Evolutionary conservation across 371 early-diverging fungal genomes (phyloP), one percentile per base, ranked within the genome.

Genomic region (Coemansia sp.): DNA sequence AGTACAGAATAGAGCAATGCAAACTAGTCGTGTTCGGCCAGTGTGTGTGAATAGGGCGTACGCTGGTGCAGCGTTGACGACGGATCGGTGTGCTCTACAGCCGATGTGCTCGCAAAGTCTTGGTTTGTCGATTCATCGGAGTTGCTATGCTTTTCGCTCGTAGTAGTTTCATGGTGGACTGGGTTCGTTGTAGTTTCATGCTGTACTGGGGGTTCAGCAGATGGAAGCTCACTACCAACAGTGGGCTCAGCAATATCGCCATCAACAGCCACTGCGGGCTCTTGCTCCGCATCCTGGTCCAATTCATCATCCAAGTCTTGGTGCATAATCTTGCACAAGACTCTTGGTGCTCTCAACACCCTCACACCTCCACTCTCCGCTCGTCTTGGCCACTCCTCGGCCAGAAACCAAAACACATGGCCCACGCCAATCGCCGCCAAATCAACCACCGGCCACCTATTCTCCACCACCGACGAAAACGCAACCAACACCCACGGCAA

Each of bases 381-480:
- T 10, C 69, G 24, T 4, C 59, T 50, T 16, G 97, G 97, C 92
- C 94, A 97, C 14, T 95, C 92, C 69, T 97, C 97, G 64, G 92
- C 92, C 40, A 95, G 83, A 75, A 92, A 98, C 77, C 93, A 98
- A 63, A 97, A 94, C 22, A 92, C 79, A 81, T 98, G 99, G 4
- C 97, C 98, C 2, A 94, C 88, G 8, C 82, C 85, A 63, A 97
- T 87, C 2, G 96, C 97, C 61, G 92, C 77, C 31, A 94, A 69
- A 77, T 95, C 95, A 1, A 86, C 88, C 18, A 81, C 80, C 16
- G 99, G 98, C 69, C 92, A 83, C 16, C 87, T 76, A 56, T 88
- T 85, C 71, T 87, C 84, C 29, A 95, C 71, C 7, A 80, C 27
- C n/a, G 55, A 18, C 0, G 92, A 90, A 66, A 97, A 92, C 54